A percentile compares a stretch with the other conserved stretches of the same genome.
These are phyloP conservation scores for Ramaria rubella DNA, from an alignment of 768 basidiomycete species.

Conservation along the genomic window DNA sequence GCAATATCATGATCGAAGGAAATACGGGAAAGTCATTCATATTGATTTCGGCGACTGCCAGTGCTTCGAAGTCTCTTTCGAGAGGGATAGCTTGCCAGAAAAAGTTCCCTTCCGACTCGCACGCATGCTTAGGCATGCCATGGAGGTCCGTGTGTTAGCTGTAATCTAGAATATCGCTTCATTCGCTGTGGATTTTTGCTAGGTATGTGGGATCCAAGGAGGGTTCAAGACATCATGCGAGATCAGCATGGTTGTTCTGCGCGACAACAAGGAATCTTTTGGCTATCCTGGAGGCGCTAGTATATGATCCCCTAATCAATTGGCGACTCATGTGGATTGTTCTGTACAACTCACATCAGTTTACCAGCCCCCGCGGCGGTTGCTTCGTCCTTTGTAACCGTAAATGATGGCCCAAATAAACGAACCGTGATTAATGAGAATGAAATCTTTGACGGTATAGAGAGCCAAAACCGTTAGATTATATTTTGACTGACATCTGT, in stretches of 20 bases:
- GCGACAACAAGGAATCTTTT: constrained; percentile 41
- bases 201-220: constrained; percentile 42
- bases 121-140: constrained; percentile 43
- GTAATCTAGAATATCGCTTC: not conserved
- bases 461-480: constrained; percentile 28
- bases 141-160: constrained; percentile 32
- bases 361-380: constrained; percentile 48
- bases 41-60: constrained; percentile 37
- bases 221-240: constrained; percentile 40
- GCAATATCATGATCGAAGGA: constrained; percentile 40
- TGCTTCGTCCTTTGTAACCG: not conserved
- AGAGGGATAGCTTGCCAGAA: constrained; percentile 42
- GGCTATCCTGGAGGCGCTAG: constrained; percentile 44
- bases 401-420: constrained; percentile 20
- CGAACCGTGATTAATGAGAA: constrained; percentile 32
- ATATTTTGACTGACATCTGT: not conserved
- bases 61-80: constrained; percentile 38
- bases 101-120: constrained; percentile 46
- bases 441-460: constrained; percentile 33
- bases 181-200: not conserved
- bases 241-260: constrained; percentile 39
- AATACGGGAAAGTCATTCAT: constrained; percentile 40
- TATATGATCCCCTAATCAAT: constrained; percentile 43
- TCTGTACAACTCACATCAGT: constrained; percentile 53
- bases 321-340: constrained; percentile 32